phyloP scores from a whole-genome alignment of 1,139 yeast genomes.

The Scheffersomyces illinoinensis region DNA sequence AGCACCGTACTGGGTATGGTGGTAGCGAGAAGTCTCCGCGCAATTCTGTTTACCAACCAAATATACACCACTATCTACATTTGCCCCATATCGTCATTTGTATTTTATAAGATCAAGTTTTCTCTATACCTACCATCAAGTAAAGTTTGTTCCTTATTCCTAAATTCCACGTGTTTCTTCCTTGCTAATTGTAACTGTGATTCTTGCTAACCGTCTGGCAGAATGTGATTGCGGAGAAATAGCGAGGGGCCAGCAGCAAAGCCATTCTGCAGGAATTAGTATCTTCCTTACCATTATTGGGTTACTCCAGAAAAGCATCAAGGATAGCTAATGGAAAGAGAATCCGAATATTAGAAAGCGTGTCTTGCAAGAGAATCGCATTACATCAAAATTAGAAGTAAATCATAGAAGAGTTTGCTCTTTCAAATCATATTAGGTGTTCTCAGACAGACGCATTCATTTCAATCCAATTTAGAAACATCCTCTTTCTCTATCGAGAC shows the following conservation, averaged over 20 bases:
- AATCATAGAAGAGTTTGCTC: too few relatives aligned
- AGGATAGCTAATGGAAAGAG: too few relatives aligned
- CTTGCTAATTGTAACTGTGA: not conserved
- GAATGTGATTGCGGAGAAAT: not conserved
- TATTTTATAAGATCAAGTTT: not conserved
- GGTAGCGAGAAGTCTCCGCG: not conserved
- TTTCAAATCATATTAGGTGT: too few relatives aligned
- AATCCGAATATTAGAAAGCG: too few relatives aligned
- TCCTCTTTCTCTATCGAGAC: too few relatives aligned
- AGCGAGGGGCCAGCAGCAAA: constrained; percentile 3
- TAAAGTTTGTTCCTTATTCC: not conserved
- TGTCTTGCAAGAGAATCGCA: too few relatives aligned
- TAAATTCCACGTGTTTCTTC: not conserved
- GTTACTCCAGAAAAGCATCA: too few relatives aligned
- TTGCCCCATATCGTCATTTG: too few relatives aligned
- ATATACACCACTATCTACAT: not conserved
- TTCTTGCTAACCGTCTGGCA: too few relatives aligned
- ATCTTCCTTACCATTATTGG: not conserved
- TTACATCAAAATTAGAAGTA: too few relatives aligned
- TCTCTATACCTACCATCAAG: not conserved
- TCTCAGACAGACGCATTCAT: too few relatives aligned
- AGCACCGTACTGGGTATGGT: not conserved
- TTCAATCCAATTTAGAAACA: too few relatives aligned
- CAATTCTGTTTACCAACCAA: not conserved
- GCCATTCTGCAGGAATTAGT: constrained; percentile 12